Evolutionary conservation across 805 yeast genomes (phyloP).

Genomic region (Starmerella ratchasimensis): DNA sequence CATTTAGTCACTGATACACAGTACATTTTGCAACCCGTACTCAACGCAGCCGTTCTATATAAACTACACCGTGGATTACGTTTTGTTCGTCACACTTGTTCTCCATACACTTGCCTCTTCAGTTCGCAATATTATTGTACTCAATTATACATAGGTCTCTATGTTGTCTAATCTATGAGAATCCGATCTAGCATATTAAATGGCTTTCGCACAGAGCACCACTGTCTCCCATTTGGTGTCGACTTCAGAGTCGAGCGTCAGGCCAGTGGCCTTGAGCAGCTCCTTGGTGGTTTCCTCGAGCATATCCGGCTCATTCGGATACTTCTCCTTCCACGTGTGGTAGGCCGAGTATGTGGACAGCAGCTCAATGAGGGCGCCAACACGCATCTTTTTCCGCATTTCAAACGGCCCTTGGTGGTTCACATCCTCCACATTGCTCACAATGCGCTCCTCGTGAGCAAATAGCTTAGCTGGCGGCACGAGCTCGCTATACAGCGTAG

Average conservation of each 20-base stretch:
- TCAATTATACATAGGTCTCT: no score
- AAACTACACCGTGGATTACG: no score
- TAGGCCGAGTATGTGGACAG: constrained; percentile 57
- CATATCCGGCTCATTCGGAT: constrained; percentile 33
- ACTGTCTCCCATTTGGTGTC: constrained; percentile 38
- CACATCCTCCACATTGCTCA: constrained; percentile 21
- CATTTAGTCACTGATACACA: no score
- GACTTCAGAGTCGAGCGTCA: constrained; percentile 36
- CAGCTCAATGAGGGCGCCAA: constrained; percentile 40
- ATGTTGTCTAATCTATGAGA: no score
- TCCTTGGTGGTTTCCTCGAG: constrained; percentile 37
- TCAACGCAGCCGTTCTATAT: no score
- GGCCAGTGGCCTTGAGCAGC: constrained; percentile 33
- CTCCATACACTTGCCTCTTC: no score
- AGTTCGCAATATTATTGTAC: no score
- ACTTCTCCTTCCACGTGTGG: constrained; percentile 42
- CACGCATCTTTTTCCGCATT: constrained; percentile 21
- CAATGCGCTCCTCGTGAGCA: constrained; percentile 27
- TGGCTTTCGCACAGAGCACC: constrained; percentile 8
- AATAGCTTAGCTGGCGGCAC: constrained; percentile 33
- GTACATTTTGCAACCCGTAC: no score
- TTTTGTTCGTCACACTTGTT: no score
- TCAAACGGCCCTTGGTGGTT: constrained; percentile 18
- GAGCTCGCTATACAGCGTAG: constrained; percentile 35
- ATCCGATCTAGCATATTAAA: no score